Evolutionary conservation across 2,329 filamentous ascomycete genomes (phyloP).

Genomic region (Colletotrichum brevisporum): DNA sequence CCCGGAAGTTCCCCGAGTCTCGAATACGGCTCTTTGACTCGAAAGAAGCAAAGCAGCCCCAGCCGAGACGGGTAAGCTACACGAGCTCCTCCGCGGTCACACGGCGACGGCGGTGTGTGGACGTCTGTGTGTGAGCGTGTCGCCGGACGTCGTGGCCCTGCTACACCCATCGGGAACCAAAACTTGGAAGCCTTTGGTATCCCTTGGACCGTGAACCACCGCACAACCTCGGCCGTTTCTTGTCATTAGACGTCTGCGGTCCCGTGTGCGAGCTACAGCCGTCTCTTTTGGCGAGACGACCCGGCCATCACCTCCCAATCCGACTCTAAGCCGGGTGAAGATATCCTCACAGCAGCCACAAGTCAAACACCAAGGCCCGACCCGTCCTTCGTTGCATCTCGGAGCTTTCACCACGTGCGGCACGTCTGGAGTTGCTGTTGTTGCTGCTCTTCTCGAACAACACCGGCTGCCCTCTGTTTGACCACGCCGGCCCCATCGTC

Average conservation of each 20-base stretch:
- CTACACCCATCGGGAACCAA: conserved; percentile 14
- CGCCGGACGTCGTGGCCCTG: conserved; percentile 21
- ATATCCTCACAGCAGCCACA: background rate
- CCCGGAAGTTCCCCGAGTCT: background rate
- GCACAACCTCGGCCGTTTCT: conserved; percentile 14
- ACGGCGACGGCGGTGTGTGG: conserved; percentile 31
- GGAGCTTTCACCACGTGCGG: conserved; percentile 29
- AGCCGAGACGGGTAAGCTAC: conserved; percentile 26
- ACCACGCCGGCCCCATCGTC: background rate
- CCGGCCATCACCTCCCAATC: no score
- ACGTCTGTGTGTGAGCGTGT: no score
- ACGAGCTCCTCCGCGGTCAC: conserved; percentile 11
- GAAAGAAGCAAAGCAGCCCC: conserved; percentile 7
- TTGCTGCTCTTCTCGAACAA: conserved; percentile 15
- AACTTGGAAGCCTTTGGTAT: conserved; percentile 5
- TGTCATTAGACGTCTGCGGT: conserved; percentile 30
- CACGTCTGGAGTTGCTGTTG: background rate
- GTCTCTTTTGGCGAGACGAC: conserved; percentile 1
- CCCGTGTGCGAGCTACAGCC: conserved; percentile 32
- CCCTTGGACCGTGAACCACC: conserved; percentile 1
- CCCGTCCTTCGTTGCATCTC: conserved; percentile 27
- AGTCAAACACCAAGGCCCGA: conserved; percentile 27
- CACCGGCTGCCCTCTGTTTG: conserved; percentile 1
- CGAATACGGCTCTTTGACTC: background rate
- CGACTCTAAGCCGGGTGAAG: no score